A percentile compares a stretch with the other conserved stretches of the same genome.
Conservation (phyloP, 1,284 basidiomycete species). For the Athelia sp. region DNA sequence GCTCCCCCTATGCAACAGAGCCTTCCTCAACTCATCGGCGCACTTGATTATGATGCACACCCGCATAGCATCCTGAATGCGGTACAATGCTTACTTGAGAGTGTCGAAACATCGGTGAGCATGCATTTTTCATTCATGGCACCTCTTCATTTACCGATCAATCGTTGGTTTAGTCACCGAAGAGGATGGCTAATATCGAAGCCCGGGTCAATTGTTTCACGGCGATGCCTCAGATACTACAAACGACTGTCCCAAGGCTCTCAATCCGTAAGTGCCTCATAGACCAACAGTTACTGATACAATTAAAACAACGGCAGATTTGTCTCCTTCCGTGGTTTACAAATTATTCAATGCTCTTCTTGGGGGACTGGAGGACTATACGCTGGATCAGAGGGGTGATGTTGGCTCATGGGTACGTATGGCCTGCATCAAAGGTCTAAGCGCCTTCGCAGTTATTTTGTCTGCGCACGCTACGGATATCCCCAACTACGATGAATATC, state of each 20-base stretch:
- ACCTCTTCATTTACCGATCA: constrained; percentile 8
- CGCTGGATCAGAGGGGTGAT: constrained; percentile 92
- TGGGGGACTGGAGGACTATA: constrained; percentile 81
- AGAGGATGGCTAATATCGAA: constrained; percentile 50
- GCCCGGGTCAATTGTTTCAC: constrained; percentile 65
- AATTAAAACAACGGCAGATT: constrained; percentile 30
- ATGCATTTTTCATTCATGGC: constrained; percentile 7
- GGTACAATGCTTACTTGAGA: constrained; percentile 55
- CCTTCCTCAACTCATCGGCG: constrained; percentile 72
- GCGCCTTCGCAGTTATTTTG: constrained; percentile 41
- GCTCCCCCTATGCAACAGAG: constrained; percentile 67
- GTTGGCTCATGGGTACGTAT: constrained; percentile 96
- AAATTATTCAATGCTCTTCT: constrained; percentile 50
- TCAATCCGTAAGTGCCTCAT: constrained; percentile 35
- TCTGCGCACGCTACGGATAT: constrained; percentile 37
- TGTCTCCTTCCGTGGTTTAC: constrained; percentile 38
- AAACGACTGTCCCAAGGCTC: constrained; percentile 38
- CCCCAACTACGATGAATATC: constrained; percentile 43
- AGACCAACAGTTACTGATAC: neutral
- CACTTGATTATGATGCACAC: constrained; percentile 59
- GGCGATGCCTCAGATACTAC: constrained; percentile 60
- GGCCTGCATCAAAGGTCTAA: constrained; percentile 63
- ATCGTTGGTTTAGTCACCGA: constrained; percentile 31
- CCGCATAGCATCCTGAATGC: constrained; percentile 47
- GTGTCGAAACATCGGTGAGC: constrained; percentile 51